Percentiles rank a stretch among this genome's conserved stretches.
Conservation (phyloP, 2,329 filamentous ascomycete species). For the Lachnellula subtilissima region DNA sequence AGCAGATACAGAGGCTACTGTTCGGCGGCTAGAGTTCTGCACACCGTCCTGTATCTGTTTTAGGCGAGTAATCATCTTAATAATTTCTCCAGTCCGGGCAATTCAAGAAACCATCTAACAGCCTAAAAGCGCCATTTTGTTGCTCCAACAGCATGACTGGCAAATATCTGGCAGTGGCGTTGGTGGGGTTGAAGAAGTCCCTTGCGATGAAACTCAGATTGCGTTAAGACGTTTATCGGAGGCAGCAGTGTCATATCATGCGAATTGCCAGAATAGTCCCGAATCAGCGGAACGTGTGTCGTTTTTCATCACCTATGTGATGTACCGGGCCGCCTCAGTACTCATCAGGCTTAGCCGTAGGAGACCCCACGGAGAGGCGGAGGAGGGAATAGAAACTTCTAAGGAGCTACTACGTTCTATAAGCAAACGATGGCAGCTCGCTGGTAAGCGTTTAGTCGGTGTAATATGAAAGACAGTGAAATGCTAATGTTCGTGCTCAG, state of each 20-base stretch:
- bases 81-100: background rate
- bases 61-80: background rate
- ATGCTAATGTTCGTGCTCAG: background rate
- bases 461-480: no score
- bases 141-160: background rate
- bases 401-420: no score
- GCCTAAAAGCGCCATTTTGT: background rate
- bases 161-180: background rate
- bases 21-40: background rate
- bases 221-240: background rate
- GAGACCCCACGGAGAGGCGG: no score
- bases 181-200: background rate
- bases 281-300: background rate
- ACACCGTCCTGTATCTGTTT: background rate
- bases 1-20: background rate
- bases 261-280: background rate
- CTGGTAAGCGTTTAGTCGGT: no score
- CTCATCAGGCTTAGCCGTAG: no score
- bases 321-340: no score
- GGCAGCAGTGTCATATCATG: background rate
- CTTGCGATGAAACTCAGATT: background rate
- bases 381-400: no score
- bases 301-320: no score
- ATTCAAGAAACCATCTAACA: background rate
- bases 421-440: no score